phyloP scores from a whole-genome alignment of 2,329 filamentous ascomycete species.

The Fusarium papillatum region DNA sequence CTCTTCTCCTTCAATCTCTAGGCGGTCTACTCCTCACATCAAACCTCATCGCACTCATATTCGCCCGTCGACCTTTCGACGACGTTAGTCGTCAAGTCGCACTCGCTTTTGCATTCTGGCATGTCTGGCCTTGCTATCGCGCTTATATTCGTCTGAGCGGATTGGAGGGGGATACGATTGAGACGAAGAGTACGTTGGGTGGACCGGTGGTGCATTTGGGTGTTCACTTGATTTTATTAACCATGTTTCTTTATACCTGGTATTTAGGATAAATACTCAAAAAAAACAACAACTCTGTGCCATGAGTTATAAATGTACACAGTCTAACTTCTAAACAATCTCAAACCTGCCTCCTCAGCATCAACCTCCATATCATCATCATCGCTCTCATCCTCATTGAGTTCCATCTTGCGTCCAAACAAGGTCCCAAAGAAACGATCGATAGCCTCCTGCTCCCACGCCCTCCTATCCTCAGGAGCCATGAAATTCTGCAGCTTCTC shows the following conservation, averaged over 20 bases:
- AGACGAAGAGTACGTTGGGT: slow-evolving; percentile 52
- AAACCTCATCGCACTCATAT: slow-evolving; percentile 57
- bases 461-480: slow-evolving; percentile 86
- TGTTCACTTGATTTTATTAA: slow-evolving; percentile 56
- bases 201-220: slow-evolving; percentile 61
- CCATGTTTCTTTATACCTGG: slow-evolving; percentile 48
- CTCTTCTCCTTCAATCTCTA: slow-evolving; percentile 60
- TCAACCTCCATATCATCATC: slow-evolving; percentile 66
- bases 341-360: slow-evolving; percentile 66
- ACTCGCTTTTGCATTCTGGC: slow-evolving; percentile 60
- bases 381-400: slow-evolving; percentile 70
- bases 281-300: neutral
- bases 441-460: slow-evolving; percentile 85
- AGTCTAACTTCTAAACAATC: slow-evolving; percentile 63
- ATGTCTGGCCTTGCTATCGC: slow-evolving; percentile 61
- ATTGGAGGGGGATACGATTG: slow-evolving; percentile 5
- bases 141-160: slow-evolving; percentile 53
- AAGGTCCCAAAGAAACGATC: slow-evolving; percentile 83
- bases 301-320: slow-evolving; percentile 26
- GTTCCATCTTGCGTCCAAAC: slow-evolving; percentile 77
- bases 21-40: slow-evolving; percentile 62
- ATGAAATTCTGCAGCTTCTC: slow-evolving; percentile 99
- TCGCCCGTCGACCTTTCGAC: slow-evolving; percentile 50
- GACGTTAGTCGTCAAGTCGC: slow-evolving; percentile 51
- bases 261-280: slow-evolving; percentile 23